Evolutionary conservation across 768 basidiomycete genomes (phyloP), one percentile per base, ranked within the genome.

Genomic region (Bullera alba): DNA sequence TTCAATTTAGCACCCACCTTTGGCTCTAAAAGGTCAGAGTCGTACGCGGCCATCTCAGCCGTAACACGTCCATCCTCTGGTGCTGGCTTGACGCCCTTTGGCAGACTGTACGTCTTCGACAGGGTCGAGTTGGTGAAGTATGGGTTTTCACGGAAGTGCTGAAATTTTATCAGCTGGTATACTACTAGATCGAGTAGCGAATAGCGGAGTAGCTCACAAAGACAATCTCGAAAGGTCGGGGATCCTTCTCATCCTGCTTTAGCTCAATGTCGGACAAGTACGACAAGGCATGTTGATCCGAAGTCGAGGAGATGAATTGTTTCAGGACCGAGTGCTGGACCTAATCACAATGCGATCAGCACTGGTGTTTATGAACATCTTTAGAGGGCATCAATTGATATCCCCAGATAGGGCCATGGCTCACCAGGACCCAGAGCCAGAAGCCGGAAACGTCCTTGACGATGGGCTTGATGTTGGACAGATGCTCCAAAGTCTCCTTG

Each of bases 231-330:
- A 83, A 93, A 66, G 83, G 84, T 61, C 91, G 76, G 50, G 83
- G 82, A 71, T 95, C 90, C 36, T 73, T 71, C 35, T 78, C 62
- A 67, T 92, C 83, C 48, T 86, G 81, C 51, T 75, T 78, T 30
- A 93, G 76, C 86, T 89, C 91, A 19, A 95, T 59, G 62, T 93
- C 87, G 66, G 87, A 84, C 51, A 92, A 76, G 70, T 84, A 87
- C 70, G 79, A 83, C 73, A 95, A 73, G 12, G 90, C 90, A 55
- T 82, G 77, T 69, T 84, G 81, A 74, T 95, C 91, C 17, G 82
- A 78, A 39, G 57, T 57, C 0, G 51, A 54, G 19, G 54, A 50
- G 27, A 54, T 34, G 19, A 52, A 34, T 10, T 46, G n/a, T 16
- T 37, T 17, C 6, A 46, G n/a, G 19, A 29, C 37, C 12, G 17